Evolutionary conservation across 495 filamentous ascomycete species (phyloP).

Genomic region (Diplogelasinospora grovesii): DNA sequence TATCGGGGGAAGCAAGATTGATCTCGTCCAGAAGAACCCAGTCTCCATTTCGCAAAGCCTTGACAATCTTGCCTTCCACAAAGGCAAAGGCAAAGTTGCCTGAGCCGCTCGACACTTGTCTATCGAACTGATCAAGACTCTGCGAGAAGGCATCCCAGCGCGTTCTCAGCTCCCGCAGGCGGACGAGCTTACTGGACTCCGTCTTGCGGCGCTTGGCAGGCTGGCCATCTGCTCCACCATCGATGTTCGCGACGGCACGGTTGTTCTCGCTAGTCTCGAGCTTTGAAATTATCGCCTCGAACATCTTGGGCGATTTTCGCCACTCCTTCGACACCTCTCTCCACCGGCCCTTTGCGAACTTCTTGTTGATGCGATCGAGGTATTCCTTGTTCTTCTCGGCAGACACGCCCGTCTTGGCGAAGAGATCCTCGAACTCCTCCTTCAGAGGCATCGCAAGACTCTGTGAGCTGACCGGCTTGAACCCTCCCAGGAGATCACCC

Average conservation of each 20-base stretch:
- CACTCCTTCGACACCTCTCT: conserved; percentile 72
- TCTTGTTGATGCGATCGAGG: conserved; percentile 69
- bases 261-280: conserved; percentile 28
- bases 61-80: conserved; percentile 89
- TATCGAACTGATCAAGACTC: conserved; percentile 72
- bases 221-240: conserved; percentile 50
- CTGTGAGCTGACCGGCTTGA: conserved; percentile 88
- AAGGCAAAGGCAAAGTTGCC: conserved; percentile 91
- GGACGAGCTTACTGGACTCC: conserved; percentile 56
- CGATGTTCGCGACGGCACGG: conserved; percentile 16
- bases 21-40: conserved; percentile 95
- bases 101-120: conserved; percentile 68
- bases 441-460: conserved; percentile 84
- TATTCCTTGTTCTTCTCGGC: conserved; percentile 80
- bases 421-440: conserved; percentile 87
- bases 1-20: conserved; percentile 91
- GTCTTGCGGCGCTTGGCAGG: conserved; percentile 77
- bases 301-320: conserved; percentile 82
- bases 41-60: conserved; percentile 86
- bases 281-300: conserved; percentile 60
- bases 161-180: conserved; percentile 50
- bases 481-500: conserved; percentile 87
- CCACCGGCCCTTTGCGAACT: conserved; percentile 78
- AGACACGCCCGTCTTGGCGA: conserved; percentile 74
- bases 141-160: conserved; percentile 75